Percentiles rank a stretch among this genome's conserved stretches.
These are phyloP conservation scores for Tetrahymena elliotti DNA, from an alignment of 73 alveolate species.

Conservation along the genomic window DNA sequence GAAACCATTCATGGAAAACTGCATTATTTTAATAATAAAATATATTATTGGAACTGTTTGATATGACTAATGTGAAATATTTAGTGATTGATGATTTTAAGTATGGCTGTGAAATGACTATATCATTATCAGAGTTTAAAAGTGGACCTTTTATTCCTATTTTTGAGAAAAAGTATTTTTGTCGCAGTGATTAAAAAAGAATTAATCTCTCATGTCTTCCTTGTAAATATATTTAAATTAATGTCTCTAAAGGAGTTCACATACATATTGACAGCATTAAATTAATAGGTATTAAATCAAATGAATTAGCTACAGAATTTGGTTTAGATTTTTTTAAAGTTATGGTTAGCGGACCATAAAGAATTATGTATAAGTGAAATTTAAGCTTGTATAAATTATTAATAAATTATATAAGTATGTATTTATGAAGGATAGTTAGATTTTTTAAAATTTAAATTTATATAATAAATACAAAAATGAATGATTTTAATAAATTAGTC, in stretches of 20 bases:
- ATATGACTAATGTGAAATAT: constrained; percentile 26
- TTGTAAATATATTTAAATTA: constrained; percentile 8
- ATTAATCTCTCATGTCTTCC: constrained; percentile 18
- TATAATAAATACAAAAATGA: no score
- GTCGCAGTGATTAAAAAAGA: background rate
- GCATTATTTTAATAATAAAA: background rate
- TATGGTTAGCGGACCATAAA: constrained; percentile 23
- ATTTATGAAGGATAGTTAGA: background rate
- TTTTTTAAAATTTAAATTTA: no score
- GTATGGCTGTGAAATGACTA: constrained; percentile 40
- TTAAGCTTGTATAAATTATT: background rate
- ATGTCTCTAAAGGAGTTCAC: constrained; percentile 30
- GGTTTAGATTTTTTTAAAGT: constrained; percentile 2
- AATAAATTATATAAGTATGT: no score
- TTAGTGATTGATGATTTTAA: constrained; percentile 10
- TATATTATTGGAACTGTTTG: constrained; percentile 12
- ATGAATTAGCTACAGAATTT: constrained; percentile 18
- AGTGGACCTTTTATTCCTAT: constrained; percentile 34
- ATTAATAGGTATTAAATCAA: constrained; percentile 8
- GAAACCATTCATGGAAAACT: background rate
- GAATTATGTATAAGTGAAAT: constrained; percentile 10
- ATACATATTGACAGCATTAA: background rate
- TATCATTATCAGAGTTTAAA: constrained; percentile 17
- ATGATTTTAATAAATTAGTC: no score
- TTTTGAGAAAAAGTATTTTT: constrained; percentile 1